Evolutionary conservation across 2,329 filamentous ascomycete species (phyloP).

Genomic region (Phaeosphaeriaceae sp.): DNA sequence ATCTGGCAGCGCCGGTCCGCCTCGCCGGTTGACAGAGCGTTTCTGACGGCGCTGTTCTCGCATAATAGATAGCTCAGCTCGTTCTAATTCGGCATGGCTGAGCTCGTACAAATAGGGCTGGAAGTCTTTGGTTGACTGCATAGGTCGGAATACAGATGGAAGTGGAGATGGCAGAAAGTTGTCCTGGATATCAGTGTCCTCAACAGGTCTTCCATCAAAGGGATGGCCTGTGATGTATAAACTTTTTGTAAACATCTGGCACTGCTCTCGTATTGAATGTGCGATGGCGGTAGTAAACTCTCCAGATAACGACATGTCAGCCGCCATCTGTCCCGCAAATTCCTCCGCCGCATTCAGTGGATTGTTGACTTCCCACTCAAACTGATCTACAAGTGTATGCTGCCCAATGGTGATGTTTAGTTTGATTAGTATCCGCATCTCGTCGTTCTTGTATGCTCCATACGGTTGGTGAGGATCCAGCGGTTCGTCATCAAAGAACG

Average conservation of each 20-base stretch:
- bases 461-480: conserved; percentile 91
- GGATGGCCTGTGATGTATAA: conserved; percentile 92
- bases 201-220: conserved; percentile 91
- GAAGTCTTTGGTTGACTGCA: conserved; percentile 92
- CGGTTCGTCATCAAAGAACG: conserved; percentile 87
- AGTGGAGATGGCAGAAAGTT: conserved; percentile 88
- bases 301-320: conserved; percentile 87
- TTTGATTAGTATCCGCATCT: conserved; percentile 96
- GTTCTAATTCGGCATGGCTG: conserved; percentile 86
- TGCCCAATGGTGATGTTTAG: conserved; percentile 97
- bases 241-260: conserved; percentile 91
- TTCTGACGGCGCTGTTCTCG: conserved; percentile 94
- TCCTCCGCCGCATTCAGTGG: conserved; percentile 92
- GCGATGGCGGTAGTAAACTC: conserved; percentile 98
- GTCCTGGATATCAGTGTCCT: conserved; percentile 86
- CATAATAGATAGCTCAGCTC: conserved; percentile 89
- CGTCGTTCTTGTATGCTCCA: conserved; percentile 95
- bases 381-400: conserved; percentile 93
- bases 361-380: conserved; percentile 99
- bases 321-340: conserved; percentile 87
- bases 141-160: conserved; percentile 81
- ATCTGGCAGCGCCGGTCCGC: conserved; percentile 92
- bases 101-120: conserved; percentile 93
- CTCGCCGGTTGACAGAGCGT: conserved; percentile 89
- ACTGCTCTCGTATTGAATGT: conserved; percentile 95